These are phyloP conservation scores for Drechmeria coniospora DNA, from an alignment of 2,329 filamentous ascomycete species.

Conservation along the genomic window DNA sequence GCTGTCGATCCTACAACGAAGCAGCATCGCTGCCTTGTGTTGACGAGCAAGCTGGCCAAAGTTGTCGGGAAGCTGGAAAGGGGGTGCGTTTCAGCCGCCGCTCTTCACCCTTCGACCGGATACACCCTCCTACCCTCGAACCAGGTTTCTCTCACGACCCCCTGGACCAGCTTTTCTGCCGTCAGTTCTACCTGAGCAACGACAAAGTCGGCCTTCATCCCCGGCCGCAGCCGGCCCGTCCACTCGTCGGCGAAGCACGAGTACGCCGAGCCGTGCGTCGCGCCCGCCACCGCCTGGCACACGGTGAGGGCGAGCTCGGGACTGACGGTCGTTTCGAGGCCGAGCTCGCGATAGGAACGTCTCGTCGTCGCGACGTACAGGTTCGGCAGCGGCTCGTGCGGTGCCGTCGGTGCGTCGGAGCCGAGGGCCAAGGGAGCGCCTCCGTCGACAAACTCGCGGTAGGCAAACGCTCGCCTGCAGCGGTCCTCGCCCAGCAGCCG, in stretches of 20 bases:
- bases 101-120: not conserved
- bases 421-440: conserved; percentile 42
- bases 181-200: conserved; percentile 33
- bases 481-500: conserved; percentile 36
- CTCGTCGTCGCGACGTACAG: conserved; percentile 44
- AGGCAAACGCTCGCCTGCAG: conserved; percentile 45
- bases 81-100: not conserved
- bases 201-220: conserved; percentile 42
- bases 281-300: conserved; percentile 36
- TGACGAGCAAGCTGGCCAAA: too few species aligned
- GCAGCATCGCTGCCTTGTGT: too few species aligned
- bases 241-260: conserved; percentile 40
- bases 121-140: conserved; percentile 30
- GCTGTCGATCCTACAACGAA: too few species aligned
- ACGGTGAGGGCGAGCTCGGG: conserved; percentile 36
- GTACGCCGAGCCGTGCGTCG: conserved; percentile 39
- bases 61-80: too few species aligned
- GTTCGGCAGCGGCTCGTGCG: conserved; percentile 37
- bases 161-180: conserved; percentile 27
- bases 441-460: conserved; percentile 41
- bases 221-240: conserved; percentile 35
- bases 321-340: conserved; percentile 28
- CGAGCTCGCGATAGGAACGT: conserved; percentile 34
- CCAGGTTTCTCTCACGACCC: conserved; percentile 36
- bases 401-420: conserved; percentile 44